phyloP scores from a whole-genome alignment of 108 stramenopile genomes.

The Nitzschia inconspicua region DNA sequence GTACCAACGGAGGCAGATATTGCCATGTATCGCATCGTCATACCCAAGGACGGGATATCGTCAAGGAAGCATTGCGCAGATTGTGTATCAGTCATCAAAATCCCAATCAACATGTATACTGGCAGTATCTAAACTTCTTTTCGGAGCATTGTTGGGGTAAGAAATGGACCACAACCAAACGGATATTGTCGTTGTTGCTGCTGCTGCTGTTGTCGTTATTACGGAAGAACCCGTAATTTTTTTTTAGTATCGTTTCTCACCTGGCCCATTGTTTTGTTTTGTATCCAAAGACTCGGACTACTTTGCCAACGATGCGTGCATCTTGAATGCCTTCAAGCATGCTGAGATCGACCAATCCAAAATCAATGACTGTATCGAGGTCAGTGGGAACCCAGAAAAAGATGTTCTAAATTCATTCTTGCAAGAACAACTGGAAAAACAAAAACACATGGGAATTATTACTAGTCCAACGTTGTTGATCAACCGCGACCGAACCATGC shows the following conservation, averaged over 20 bases:
- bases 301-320: constrained; percentile 76
- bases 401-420: constrained; percentile 62
- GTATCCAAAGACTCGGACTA: no score
- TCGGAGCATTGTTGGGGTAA: constrained; percentile 46
- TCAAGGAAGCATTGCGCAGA: constrained; percentile 78
- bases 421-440: constrained; percentile 50
- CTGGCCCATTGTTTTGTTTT: no score
- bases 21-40: constrained; percentile 75
- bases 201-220: no score
- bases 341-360: constrained; percentile 49
- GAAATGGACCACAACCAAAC: no score
- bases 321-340: constrained; percentile 66
- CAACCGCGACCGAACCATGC: constrained; percentile 60
- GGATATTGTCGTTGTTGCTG: no score
- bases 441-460: constrained; percentile 48
- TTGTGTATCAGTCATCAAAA: constrained; percentile 82
- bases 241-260: no score
- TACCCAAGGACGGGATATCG: constrained; percentile 82
- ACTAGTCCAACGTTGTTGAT: constrained; percentile 70
- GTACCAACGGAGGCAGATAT: constrained; percentile 93
- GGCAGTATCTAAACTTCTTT: constrained; percentile 89
- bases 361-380: constrained; percentile 85
- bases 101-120: constrained; percentile 59
- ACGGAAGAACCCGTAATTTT: no score
- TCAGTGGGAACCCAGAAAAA: constrained; percentile 63